These are phyloP conservation scores for Bruguiera parviflora DNA, from an alignment of 345 rosid species.

Conservation along the genomic window DNA sequence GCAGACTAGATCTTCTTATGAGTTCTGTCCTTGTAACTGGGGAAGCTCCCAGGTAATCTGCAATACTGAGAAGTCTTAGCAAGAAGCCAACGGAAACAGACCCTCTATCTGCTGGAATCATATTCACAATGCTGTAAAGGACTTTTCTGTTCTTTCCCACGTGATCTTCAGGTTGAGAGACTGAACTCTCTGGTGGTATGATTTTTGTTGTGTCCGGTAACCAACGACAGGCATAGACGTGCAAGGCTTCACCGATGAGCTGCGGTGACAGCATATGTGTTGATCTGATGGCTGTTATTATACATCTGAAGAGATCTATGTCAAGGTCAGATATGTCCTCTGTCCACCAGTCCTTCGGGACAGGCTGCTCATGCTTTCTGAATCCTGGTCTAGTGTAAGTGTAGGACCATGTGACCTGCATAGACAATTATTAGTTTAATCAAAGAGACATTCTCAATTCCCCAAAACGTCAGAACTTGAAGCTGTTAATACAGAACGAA, in stretches of 20 bases:
- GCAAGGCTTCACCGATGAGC: conserved; percentile 92
- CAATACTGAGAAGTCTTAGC: conserved; percentile 75
- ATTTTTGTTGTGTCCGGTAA: conserved; percentile 56
- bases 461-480: background rate
- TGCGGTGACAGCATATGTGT: conserved; percentile 58
- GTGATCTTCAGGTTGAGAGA: conserved; percentile 41
- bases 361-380: conserved; percentile 51
- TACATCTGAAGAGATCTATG: conserved; percentile 76
- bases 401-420: conserved; percentile 89
- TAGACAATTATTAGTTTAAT: conserved; percentile 2
- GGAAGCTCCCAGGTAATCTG: conserved; percentile 59
- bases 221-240: conserved; percentile 90
- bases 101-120: conserved; percentile 80
- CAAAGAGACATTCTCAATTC: background rate
- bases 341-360: conserved; percentile 98
- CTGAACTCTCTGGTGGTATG: conserved; percentile 35
- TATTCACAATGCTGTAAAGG: conserved; percentile 68
- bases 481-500: background rate
- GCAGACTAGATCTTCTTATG: conserved; percentile 65
- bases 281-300: conserved; percentile 64
- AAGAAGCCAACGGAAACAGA: conserved; percentile 81
- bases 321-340: conserved; percentile 92
- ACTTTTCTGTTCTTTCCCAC: conserved; percentile 45
- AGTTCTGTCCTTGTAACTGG: conserved; percentile 69
- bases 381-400: conserved; percentile 84